phyloP scores from a whole-genome alignment of 2,329 filamentous ascomycete genomes.

The Clarireedia sp. region DNA sequence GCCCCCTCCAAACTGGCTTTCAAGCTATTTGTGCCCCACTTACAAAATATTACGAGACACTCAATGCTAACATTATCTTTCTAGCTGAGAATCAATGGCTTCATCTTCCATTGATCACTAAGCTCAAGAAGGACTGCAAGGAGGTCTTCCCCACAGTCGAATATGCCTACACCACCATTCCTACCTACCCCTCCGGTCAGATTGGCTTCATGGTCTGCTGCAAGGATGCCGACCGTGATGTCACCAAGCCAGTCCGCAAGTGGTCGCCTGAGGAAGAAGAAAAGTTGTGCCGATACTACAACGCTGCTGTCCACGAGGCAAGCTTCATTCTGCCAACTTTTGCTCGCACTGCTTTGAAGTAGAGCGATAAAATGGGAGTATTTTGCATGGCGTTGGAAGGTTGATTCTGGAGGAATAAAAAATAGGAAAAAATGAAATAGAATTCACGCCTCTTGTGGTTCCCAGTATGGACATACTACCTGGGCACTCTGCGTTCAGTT shows the following conservation, averaged over 20 bases:
- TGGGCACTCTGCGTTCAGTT: not conserved
- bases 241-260: constrained; percentile 74
- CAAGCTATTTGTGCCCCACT: constrained; percentile 11
- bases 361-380: constrained; percentile 18
- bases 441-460: not conserved
- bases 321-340: constrained; percentile 91
- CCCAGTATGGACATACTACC: not conserved
- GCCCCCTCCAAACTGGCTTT: not conserved
- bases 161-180: constrained; percentile 98
- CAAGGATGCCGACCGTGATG: constrained; percentile 81
- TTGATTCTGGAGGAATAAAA: not conserved
- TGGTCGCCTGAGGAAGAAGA: constrained; percentile 87
- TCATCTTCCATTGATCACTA: constrained; percentile 84
- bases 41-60: too few species aligned
- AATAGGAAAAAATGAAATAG: not conserved
- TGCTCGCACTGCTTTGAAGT: constrained; percentile 67
- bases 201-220: constrained; percentile 99
- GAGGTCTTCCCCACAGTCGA: constrained; percentile 96
- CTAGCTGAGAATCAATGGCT: constrained; percentile 99
- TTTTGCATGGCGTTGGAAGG: not conserved
- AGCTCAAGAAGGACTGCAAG: constrained; percentile 94
- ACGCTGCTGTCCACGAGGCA: constrained; percentile 90
- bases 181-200: constrained; percentile 96
- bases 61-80: constrained; percentile 9
- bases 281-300: constrained; percentile 94